Evolutionary conservation across 805 yeast genomes (phyloP).

Genomic region (Candida coleopterorum): DNA sequence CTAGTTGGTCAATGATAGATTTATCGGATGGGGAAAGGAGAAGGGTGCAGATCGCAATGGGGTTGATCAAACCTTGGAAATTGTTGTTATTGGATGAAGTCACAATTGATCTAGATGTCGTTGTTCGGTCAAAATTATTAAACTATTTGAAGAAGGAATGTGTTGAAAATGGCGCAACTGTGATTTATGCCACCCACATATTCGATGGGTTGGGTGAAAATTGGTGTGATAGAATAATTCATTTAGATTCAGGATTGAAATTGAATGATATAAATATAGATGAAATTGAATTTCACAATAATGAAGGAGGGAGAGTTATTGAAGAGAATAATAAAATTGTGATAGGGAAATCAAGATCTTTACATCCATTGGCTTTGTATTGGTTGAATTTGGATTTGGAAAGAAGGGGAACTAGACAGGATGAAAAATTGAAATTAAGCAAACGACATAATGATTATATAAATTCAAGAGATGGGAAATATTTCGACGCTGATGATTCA

Average conservation of each 20-base stretch:
- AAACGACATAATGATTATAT: constrained; percentile 54
- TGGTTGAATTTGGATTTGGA: constrained; percentile 58
- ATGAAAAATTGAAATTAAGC: constrained; percentile 32
- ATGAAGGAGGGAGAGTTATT: constrained; percentile 5
- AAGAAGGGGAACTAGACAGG: constrained; percentile 52
- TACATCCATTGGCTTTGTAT: constrained; percentile 68
- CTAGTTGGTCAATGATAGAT: constrained; percentile 87
- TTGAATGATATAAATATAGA: constrained; percentile 31
- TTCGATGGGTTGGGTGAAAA: constrained; percentile 81
- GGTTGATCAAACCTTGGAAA: constrained; percentile 86
- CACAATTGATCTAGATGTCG: constrained; percentile 92
- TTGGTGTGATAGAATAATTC: constrained; percentile 86
- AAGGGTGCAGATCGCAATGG: constrained; percentile 92
- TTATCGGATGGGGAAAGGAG: constrained; percentile 95
- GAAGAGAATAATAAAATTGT: constrained; percentile 18
- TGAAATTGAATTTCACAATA: constrained; percentile 20
- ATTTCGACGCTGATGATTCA: constrained; percentile 42
- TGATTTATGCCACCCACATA: constrained; percentile 92
- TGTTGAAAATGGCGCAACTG: constrained; percentile 62
- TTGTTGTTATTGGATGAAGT: constrained; percentile 89
- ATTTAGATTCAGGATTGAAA: constrained; percentile 63
- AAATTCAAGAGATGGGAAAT: constrained; percentile 32
- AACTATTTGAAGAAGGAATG: constrained; percentile 75
- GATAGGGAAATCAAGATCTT: constrained; percentile 44
- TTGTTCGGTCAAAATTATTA: constrained; percentile 74